Percentiles rank a stretch among this genome's conserved stretches.
Evolutionary conservation across 352 stramenopile species (phyloP).

Genomic region (Phytophthora tubulina): DNA sequence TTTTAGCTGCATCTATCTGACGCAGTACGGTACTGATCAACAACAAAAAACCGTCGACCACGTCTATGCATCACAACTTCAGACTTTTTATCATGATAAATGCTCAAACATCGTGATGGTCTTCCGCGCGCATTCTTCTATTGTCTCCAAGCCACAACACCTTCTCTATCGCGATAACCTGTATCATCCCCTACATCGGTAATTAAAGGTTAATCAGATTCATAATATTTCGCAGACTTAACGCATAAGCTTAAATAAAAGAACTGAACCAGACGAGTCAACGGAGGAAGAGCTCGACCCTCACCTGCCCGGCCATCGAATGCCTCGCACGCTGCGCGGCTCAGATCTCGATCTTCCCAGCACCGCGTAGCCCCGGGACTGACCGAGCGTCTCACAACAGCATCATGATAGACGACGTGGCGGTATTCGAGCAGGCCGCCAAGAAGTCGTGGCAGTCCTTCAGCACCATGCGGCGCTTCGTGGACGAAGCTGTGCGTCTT

Average conservation of each 20-base stretch:
- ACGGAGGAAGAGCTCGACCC: neutral
- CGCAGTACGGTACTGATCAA: constrained; percentile 8
- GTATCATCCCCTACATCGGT: neutral
- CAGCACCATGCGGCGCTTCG: constrained; percentile 88
- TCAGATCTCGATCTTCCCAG: constrained; percentile 34
- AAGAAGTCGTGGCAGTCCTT: constrained; percentile 91
- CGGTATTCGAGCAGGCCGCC: constrained; percentile 71
- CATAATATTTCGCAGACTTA: neutral
- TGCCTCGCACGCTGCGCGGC: constrained; percentile 19
- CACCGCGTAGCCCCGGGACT: neutral
- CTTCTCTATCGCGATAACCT: constrained; percentile 1
- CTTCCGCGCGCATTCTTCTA: neutral
- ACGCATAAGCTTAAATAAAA: constrained; percentile 17
- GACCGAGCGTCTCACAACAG: neutral
- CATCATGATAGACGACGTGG: constrained; percentile 53
- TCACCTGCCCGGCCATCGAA: constrained; percentile 13
- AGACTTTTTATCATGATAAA: constrained; percentile 13
- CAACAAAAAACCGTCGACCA: constrained; percentile 9
- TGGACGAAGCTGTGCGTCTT: constrained; percentile 79
- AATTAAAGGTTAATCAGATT: neutral
- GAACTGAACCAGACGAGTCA: constrained; percentile 41
- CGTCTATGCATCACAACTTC: constrained; percentile 1
- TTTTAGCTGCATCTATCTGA: neutral
- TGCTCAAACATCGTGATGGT: neutral
- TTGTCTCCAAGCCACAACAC: neutral